phyloP scores from a whole-genome alignment of 2,329 filamentous ascomycete species.

The Verticillium nubilum region DNA sequence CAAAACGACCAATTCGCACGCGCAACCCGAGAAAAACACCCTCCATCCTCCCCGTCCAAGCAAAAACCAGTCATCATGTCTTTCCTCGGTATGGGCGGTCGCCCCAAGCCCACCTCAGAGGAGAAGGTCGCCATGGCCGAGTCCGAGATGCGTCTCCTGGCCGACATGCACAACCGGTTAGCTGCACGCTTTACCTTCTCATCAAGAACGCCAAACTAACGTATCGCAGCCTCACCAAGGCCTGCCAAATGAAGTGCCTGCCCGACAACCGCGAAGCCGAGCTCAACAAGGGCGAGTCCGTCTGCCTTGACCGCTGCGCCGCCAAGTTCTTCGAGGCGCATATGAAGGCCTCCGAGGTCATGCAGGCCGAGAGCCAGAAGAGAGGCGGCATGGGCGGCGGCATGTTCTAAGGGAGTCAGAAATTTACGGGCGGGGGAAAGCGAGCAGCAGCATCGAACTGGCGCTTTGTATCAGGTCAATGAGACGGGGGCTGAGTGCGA shows the following conservation, averaged over 20 bases:
- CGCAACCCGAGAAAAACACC: not conserved
- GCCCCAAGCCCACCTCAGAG: conserved; percentile 82
- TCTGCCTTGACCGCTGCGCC: conserved; percentile 96
- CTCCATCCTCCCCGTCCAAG: not conserved
- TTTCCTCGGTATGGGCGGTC: conserved; percentile 41
- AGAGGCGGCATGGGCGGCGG: conserved; percentile 53
- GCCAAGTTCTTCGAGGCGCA: conserved; percentile 99
- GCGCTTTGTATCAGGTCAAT: not conserved
- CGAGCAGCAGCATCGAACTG: not conserved
- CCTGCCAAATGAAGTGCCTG: conserved; percentile 92
- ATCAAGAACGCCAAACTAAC: not conserved
- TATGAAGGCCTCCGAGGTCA: conserved; percentile 94
- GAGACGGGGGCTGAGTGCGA: not conserved
- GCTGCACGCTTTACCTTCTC: conserved; percentile 2
- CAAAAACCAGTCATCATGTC: conserved; percentile 27
- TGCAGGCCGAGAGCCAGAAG: conserved; percentile 78
- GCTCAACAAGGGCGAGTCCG: conserved; percentile 97
- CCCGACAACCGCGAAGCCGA: conserved; percentile 95
- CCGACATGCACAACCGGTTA: conserved; percentile 97
- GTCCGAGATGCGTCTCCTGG: conserved; percentile 94
- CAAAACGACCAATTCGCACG: conserved; percentile 1
- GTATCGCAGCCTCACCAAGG: conserved; percentile 65
- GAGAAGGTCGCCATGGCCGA: conserved; percentile 97
- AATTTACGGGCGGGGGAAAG: not conserved
- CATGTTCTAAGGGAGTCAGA: conserved; percentile 26